phyloP scores from a whole-genome alignment of 495 filamentous ascomycete genomes.

The Aspergillus nanangensis region DNA sequence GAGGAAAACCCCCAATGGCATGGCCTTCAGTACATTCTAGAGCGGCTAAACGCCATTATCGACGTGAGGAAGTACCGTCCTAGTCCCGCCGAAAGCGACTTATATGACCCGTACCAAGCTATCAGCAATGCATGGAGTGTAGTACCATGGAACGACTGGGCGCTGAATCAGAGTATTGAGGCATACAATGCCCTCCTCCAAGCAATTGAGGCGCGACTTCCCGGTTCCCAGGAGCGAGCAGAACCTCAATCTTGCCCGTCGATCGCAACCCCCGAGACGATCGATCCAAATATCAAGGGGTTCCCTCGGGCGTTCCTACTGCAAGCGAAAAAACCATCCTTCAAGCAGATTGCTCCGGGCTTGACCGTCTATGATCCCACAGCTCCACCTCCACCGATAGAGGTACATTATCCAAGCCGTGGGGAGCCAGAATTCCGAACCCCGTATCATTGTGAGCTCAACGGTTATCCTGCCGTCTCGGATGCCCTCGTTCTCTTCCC shows the following conservation, averaged over 20 bases:
- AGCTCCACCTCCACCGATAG: not conserved
- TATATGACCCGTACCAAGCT: not conserved
- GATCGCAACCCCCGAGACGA: not conserved
- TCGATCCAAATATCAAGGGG: not conserved
- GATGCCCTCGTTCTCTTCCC: conserved; percentile 2
- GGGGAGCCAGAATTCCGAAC: too few relatives aligned
- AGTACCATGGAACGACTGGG: not conserved
- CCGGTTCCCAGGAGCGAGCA: not conserved
- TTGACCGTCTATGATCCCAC: not conserved
- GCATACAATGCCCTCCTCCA: not conserved
- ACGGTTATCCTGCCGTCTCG: not conserved
- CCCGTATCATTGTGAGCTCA: not conserved
- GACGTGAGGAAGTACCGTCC: too few relatives aligned
- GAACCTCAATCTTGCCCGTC: too few relatives aligned
- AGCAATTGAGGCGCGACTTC: not conserved
- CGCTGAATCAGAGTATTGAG: not conserved
- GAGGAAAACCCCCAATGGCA: too few relatives aligned
- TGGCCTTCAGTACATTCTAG: too few relatives aligned
- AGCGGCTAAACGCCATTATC: too few relatives aligned
- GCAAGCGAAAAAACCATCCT: not conserved
- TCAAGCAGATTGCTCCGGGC: conserved; percentile 1
- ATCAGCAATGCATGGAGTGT: not conserved
- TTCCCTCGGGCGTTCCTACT: conserved; percentile 1
- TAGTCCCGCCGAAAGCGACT: too few relatives aligned
- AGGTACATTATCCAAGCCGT: too few relatives aligned